These are phyloP conservation scores for Populus tomentosa DNA, from an alignment of 441 rosid genomes.

Conservation along the genomic window DNA sequence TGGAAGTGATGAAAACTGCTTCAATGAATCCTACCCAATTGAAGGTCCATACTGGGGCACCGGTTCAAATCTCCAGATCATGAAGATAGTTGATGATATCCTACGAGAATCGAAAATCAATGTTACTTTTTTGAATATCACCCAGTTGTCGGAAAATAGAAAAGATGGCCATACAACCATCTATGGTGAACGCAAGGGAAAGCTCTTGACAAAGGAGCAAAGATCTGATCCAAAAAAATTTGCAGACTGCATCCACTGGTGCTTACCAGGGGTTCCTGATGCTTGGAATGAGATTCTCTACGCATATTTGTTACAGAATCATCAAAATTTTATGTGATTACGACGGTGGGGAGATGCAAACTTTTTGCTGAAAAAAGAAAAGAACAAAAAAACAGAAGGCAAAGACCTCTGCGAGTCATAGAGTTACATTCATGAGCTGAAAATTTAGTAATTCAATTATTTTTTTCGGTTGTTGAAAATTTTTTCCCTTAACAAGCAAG, in stretches of 20 bases:
- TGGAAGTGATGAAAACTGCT: slow-evolving; percentile 74
- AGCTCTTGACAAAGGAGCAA: slow-evolving; percentile 69
- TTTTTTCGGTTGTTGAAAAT: background rate
- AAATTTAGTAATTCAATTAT: background rate
- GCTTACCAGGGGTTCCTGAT: slow-evolving; percentile 93
- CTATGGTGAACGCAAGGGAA: slow-evolving; percentile 74
- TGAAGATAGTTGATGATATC: slow-evolving; percentile 51
- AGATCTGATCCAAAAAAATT: slow-evolving; percentile 60
- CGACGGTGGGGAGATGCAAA: background rate
- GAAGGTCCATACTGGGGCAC: slow-evolving; percentile 78
- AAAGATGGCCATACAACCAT: slow-evolving; percentile 83
- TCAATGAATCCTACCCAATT: slow-evolving; percentile 68
- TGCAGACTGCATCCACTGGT: slow-evolving; percentile 97
- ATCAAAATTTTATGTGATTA: slow-evolving; percentile 35
- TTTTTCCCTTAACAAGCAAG: background rate
- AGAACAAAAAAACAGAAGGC: too few species aligned
- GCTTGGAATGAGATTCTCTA: slow-evolving; percentile 84
- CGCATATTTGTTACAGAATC: slow-evolving; percentile 55
- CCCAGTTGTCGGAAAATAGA: slow-evolving; percentile 76
- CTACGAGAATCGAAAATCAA: slow-evolving; percentile 38
- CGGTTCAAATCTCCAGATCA: slow-evolving; percentile 73
- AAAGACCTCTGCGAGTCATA: too few species aligned
- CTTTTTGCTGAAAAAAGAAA: background rate
- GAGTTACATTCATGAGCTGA: background rate
- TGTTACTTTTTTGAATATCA: slow-evolving; percentile 68